Evolutionary conservation across 2,329 filamentous ascomycete genomes (phyloP).

Genomic region (Neocatenulostroma microsporum): DNA sequence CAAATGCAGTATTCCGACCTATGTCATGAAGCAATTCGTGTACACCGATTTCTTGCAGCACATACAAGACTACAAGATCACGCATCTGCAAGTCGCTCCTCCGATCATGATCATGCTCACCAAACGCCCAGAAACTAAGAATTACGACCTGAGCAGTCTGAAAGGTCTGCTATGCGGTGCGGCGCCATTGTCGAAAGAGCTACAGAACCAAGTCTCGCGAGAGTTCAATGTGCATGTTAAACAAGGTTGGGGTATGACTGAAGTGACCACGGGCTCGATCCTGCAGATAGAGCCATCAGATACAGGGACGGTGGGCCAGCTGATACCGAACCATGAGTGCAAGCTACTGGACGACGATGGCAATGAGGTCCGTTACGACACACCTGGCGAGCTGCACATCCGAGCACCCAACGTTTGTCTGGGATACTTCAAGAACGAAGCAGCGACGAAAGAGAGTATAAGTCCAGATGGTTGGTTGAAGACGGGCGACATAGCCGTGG

Average conservation of each 20-base stretch:
- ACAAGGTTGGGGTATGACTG: conserved; percentile 36
- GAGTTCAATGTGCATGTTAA: conserved; percentile 30
- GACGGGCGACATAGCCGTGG: conserved; percentile 29
- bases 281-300: conserved; percentile 28
- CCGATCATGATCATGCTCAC: conserved; percentile 39
- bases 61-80: conserved; percentile 33
- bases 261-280: conserved; percentile 36
- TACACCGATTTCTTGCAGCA: conserved; percentile 33
- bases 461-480: conserved; percentile 34
- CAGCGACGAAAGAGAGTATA: conserved; percentile 32
- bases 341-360: conserved; percentile 36
- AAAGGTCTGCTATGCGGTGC: conserved; percentile 36
- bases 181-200: conserved; percentile 36
- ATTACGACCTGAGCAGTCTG: conserved; percentile 35
- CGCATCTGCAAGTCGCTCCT: conserved; percentile 35
- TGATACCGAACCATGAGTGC: conserved; percentile 33
- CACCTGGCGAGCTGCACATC: conserved; percentile 35
- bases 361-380: conserved; percentile 31
- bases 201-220: conserved; percentile 33
- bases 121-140: conserved; percentile 35
- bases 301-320: conserved; percentile 33
- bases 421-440: conserved; percentile 36
- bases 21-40: conserved; percentile 37
- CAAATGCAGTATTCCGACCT: conserved; percentile 39
- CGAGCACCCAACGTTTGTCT: conserved; percentile 35